Evolutionary conservation across 495 filamentous ascomycete genomes (phyloP), one percentile per base, ranked within the genome.

Genomic region (Rostrohypoxylon terebratum): DNA sequence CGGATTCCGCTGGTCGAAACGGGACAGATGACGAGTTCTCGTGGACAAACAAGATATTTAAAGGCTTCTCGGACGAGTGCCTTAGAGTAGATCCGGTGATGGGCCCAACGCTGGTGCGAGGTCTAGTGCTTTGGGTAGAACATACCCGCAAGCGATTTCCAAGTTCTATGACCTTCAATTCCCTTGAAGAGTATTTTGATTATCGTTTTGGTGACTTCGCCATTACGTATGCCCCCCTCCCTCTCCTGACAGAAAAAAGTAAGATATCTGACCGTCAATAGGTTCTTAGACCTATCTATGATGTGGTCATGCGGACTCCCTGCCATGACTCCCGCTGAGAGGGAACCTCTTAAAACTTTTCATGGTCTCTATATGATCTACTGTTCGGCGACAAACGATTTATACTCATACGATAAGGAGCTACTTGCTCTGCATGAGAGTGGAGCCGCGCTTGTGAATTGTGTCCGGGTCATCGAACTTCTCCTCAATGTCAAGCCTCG

Each of bases 121-220:
- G 64, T 14, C 51, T 67, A 40, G 20, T 59, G 31, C 59, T n/a
- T 20, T 59, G 54, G 54, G 54, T 67, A 7, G 42, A 59, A n/a
- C 34, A 67, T 42, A 67, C 64, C 20, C 64, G 54, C 33, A 10
- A 67, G 45, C 36, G 50, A 20, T 33, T 51, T 0, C 44, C 64
- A 3, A 34, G 42, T 21, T 59, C 64, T 3, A 53, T 59, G 54
- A 51, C 7, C 8, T 59, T 67, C 45, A 59, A 11, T 3, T 42
- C 54, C 4, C 33, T 67, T 14, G 40, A 51, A 16, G 44, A 42
- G 7, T 53, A 67, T 14, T 59, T 60, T 14, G 44, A 51, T 14
- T 67, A 59, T 5, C 64, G 64, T 9, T 59, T 67, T 14, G 31
- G 42, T 1, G 64, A 67, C 42, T 67, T 67, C 14, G 44, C 53